Base-by-base conservation (phyloP, 2,329 filamentous ascomycete genomes). In the Aspergillus clavatus region DNA sequence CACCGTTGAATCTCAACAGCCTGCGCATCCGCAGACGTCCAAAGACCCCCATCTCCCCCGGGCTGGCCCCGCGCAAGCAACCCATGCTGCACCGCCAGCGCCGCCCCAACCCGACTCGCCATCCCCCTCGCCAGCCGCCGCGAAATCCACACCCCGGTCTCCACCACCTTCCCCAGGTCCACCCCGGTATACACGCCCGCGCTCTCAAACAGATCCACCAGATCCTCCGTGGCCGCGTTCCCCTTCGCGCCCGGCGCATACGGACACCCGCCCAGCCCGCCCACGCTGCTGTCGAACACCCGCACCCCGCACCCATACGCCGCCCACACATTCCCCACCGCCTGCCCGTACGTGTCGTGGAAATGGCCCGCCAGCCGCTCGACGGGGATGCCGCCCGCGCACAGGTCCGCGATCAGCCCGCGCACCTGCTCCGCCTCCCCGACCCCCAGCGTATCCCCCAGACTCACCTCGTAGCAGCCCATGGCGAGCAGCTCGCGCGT, bases 361-460 rank as follows among this genome's bases (percentile, higher is more conserved):
- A 94, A 91, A 67, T 95, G 89, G 71, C 90, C 82, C 0, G 87
- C 87, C 8, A 94, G 69, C 57, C 87, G 83, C 56, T 83, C 80
- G 43, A 77, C 78, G 16, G 83, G 76, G 14, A 94, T 77, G 0
- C 83, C 84, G 21, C 62, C 52, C 2, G 53, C 36, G 0, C 57
- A 43, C 3, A 72, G 56, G 36, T 65, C 63, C 3, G 47, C 40
- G 7, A 72, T 38, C 2, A 73, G 53, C 5, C 45, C 50, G 16
- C 52, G 57, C 1, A 68, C 65, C 16, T 63, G 57, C 10, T 46
- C 55, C 36, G 62, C 60, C 40, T 87, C 94, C 24, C 89, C 90
- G 79, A 94, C 89, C 14, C 90, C 90, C 0, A 89, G 91, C 0
- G 90, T 96, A 61, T 95, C 90, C 5, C 89, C 89, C 0, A 95